Conservation (phyloP, 345 rosid genomes). For the Hibiscus syriacus region DNA sequence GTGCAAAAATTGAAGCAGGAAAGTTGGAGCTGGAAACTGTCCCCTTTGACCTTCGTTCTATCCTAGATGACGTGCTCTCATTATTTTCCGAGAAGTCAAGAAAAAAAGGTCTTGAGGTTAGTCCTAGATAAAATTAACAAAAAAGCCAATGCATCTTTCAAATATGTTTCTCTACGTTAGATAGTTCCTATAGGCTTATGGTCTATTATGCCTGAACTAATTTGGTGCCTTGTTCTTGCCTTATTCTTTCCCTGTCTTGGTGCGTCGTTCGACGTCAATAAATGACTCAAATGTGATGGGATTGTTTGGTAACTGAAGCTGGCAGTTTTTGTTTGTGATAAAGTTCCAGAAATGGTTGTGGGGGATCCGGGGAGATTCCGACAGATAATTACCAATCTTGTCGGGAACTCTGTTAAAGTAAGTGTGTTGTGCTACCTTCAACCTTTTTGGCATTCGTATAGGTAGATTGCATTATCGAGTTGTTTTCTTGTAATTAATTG, state of each 20-base stretch:
- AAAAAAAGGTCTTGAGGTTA: conserved; percentile 84
- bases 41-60: conserved; percentile 66
- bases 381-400: conserved; percentile 91
- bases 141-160: too few relatives aligned
- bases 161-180: too few relatives aligned
- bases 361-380: conserved; percentile 98
- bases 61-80: conserved; percentile 92
- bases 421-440: conserved; percentile 19
- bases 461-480: not conserved
- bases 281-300: not conserved
- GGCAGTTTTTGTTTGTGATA: conserved; percentile 80
- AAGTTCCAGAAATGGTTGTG: conserved; percentile 72
- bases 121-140: not conserved
- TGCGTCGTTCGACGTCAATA: conserved; percentile 5
- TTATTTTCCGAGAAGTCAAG: conserved; percentile 91
- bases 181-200: too few relatives aligned
- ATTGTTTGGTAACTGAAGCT: conserved; percentile 49
- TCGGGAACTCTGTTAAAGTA: conserved; percentile 98
- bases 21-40: conserved; percentile 84
- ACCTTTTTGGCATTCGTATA: not conserved
- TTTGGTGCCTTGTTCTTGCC: not conserved
- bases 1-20: conserved; percentile 94
- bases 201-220: conserved; percentile 6
- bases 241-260: not conserved
- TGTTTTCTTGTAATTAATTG: not conserved